Conservation (phyloP, 371 early-diverging fungal genomes). For the Batkoa obscura region DNA sequence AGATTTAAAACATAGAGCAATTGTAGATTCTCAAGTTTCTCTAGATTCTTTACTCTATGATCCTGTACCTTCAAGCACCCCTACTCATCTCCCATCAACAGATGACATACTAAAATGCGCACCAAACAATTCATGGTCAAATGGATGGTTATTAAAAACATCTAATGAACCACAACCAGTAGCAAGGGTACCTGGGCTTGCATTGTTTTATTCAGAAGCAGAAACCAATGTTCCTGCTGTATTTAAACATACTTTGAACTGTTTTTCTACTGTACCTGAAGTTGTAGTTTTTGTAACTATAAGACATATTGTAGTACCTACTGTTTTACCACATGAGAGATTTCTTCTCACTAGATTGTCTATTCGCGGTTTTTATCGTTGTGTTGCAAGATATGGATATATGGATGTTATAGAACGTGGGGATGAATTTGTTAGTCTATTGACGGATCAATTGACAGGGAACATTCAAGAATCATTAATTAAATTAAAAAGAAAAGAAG, state of each 20-base stretch:
- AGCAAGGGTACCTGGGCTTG: conserved; percentile 8
- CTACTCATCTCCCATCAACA: neutral
- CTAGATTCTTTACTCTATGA: conserved; percentile 5
- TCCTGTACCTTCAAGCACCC: neutral
- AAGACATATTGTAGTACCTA: conserved; percentile 11
- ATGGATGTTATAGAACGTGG: conserved; percentile 10
- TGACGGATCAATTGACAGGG: neutral
- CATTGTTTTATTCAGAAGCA: conserved; percentile 14
- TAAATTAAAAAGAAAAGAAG: no score
- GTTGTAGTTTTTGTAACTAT: conserved; percentile 16
- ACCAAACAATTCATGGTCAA: neutral
- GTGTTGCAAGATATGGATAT: conserved; percentile 16
- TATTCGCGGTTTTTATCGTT: conserved; percentile 9
- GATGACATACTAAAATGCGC: neutral
- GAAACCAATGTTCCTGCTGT: conserved; percentile 13
- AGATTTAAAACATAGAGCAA: neutral
- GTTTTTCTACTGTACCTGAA: conserved; percentile 12
- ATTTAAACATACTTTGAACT: conserved; percentile 11
- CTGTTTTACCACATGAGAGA: conserved; percentile 13
- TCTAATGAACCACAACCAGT: neutral
- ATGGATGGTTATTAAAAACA: neutral
- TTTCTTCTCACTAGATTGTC: conserved; percentile 10
- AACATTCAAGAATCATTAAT: neutral
- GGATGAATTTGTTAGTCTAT: conserved; percentile 2
- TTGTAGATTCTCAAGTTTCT: neutral